Evolutionary conservation across 192 early-diverging fungal species (phyloP).

Genomic region (Coemansia sp.): DNA sequence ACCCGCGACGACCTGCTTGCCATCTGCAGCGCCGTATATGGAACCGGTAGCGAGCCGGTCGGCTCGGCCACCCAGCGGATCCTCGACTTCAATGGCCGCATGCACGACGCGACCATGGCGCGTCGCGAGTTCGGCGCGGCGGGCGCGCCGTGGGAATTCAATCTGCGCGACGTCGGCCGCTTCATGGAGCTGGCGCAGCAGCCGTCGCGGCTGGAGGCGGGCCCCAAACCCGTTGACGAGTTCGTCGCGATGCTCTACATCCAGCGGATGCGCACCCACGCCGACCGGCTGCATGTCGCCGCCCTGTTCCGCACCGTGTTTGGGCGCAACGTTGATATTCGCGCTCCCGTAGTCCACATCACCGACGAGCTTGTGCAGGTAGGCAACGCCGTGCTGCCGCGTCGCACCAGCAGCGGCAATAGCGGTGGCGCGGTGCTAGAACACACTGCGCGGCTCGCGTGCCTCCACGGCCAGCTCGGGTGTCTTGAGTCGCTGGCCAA

Average conservation of each 20-base stretch:
- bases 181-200: conserved; percentile 79
- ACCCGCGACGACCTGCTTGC: conserved; percentile 73
- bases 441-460: conserved; percentile 51
- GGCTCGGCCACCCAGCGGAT: conserved; percentile 11
- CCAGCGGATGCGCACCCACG: conserved; percentile 82
- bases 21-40: conserved; percentile 63
- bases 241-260: conserved; percentile 84
- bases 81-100: conserved; percentile 75
- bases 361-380: conserved; percentile 58
- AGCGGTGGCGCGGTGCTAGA: not conserved
- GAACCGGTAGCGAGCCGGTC: conserved; percentile 40
- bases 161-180: conserved; percentile 93
- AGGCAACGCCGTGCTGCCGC: conserved; percentile 63
- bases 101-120: conserved; percentile 85
- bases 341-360: conserved; percentile 49
- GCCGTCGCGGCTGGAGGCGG: conserved; percentile 17
- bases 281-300: conserved; percentile 68
- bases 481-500: conserved; percentile 78
- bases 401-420: conserved; percentile 38
- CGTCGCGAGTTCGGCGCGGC: conserved; percentile 69
- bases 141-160: conserved; percentile 98
- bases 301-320: conserved; percentile 62
- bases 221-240: conserved; percentile 42
- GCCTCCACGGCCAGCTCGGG: conserved; percentile 66
- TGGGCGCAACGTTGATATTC: conserved; percentile 14